Evolutionary conservation across 148 eudicot genomes (phyloP).

Genomic region (Linanthus parryae): DNA sequence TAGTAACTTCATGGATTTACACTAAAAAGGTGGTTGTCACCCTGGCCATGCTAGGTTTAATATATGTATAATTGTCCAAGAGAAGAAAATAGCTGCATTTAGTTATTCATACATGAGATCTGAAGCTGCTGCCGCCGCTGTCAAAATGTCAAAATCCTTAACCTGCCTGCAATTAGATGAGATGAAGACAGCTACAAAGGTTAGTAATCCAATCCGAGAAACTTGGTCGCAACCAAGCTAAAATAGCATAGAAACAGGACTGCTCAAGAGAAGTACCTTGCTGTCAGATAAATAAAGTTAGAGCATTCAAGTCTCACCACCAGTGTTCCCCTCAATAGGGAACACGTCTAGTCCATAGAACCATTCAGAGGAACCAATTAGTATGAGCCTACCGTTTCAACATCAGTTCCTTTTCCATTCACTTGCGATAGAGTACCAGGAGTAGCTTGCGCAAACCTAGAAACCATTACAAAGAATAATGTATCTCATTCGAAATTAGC

Average conservation of each 20-base stretch:
- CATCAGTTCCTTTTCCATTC: slow-evolving; percentile 35
- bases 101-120: slow-evolving; percentile 2
- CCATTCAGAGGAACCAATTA: slow-evolving; percentile 1
- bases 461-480: slow-evolving; percentile 2
- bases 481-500: background rate
- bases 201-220: too few species aligned
- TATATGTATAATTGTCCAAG: background rate
- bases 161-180: too few species aligned
- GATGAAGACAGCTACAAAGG: too few species aligned
- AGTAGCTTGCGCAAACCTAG: slow-evolving; percentile 56
- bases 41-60: slow-evolving; percentile 15
- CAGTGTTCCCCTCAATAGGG: slow-evolving; percentile 27
- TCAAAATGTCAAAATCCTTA: slow-evolving; percentile 13
- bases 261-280: slow-evolving; percentile 11
- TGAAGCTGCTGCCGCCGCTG: slow-evolving; percentile 9
- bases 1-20: background rate
- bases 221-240: background rate
- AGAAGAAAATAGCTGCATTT: slow-evolving; percentile 12
- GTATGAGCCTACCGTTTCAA: slow-evolving; percentile 38
- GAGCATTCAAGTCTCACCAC: slow-evolving; percentile 35
- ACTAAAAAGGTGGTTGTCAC: background rate
- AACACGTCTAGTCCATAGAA: background rate
- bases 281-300: slow-evolving; percentile 5
- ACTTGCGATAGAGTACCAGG: slow-evolving; percentile 22
- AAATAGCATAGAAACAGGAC: background rate